Conservation (phyloP, 805 yeast species). For the Ogataea siamensis region DNA sequence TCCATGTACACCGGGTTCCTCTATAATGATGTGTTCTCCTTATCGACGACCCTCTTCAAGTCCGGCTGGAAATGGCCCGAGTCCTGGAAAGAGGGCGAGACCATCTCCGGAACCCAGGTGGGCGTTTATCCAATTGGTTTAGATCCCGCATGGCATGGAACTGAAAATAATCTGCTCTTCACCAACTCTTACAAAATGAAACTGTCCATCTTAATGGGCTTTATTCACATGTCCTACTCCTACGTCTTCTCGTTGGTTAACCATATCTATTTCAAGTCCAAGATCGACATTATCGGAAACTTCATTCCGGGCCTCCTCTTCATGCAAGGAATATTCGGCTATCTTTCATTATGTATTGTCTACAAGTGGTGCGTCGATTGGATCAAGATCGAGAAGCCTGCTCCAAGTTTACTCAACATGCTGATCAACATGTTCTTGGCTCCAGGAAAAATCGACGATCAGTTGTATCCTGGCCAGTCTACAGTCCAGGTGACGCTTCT, state of each 20-base stretch:
- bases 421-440: conserved; percentile 91
- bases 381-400: conserved; percentile 70
- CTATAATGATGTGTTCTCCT: conserved; percentile 92
- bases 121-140: conserved; percentile 83
- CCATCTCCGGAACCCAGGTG: conserved; percentile 60
- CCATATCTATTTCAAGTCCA: conserved; percentile 62
- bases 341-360: conserved; percentile 77
- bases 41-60: conserved; percentile 80
- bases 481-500: conserved; percentile 70
- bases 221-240: conserved; percentile 90
- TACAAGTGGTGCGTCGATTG: conserved; percentile 96
- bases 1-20: conserved; percentile 94
- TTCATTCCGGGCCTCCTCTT: conserved; percentile 91
- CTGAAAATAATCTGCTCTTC: conserved; percentile 87
- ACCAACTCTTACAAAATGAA: conserved; percentile 98
- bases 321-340: conserved; percentile 96
- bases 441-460: conserved; percentile 85
- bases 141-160: conserved; percentile 96
- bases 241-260: conserved; percentile 82
- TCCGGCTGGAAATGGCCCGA: conserved; percentile 96
- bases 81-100: conserved; percentile 63
- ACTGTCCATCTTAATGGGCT: conserved; percentile 91
- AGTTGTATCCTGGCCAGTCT: conserved; percentile 77
- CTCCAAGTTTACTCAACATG: conserved; percentile 94
- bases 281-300: conserved; percentile 84